Evolutionary conservation across 805 yeast genomes (phyloP).

Genomic region (Schwanniomyces vanrijiae): DNA sequence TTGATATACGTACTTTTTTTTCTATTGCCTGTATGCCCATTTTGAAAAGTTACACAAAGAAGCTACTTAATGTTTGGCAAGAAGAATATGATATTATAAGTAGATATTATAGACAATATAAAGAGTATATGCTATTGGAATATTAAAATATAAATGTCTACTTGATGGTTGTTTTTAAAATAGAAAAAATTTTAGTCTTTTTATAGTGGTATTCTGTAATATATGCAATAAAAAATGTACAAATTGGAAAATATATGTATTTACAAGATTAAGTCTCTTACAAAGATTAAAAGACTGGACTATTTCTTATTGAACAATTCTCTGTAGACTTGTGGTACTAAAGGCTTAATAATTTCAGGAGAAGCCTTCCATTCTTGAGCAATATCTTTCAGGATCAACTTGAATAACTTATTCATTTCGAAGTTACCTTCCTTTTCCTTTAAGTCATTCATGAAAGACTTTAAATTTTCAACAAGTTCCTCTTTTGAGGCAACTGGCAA

Average conservation of each 20-base stretch:
- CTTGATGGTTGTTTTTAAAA: too few species aligned
- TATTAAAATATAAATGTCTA: too few species aligned
- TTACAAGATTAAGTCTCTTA: conserved; percentile 1
- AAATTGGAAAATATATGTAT: not conserved
- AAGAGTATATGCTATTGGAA: too few species aligned
- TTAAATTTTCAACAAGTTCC: conserved; percentile 31
- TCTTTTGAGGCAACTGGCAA: conserved; percentile 52
- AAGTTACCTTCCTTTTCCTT: conserved; percentile 5
- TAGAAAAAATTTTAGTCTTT: too few species aligned
- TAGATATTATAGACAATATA: too few species aligned
- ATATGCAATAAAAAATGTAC: too few species aligned
- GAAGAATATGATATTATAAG: too few species aligned
- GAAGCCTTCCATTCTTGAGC: conserved; percentile 19
- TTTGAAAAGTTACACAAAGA: not conserved
- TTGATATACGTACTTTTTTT: not conserved
- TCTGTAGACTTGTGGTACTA: conserved; percentile 17
- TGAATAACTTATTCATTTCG: conserved; percentile 7
- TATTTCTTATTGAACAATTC: conserved; percentile 8
- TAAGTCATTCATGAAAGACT: conserved; percentile 23
- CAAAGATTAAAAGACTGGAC: not conserved
- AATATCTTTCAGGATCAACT: conserved; percentile 12
- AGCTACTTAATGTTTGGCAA: not conserved
- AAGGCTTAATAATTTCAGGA: conserved; percentile 16
- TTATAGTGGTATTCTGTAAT: too few species aligned
- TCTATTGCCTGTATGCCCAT: not conserved